Base-by-base conservation (phyloP, 225 moss, liverwort and hornwort species). In the Sphagnum tenellum region DNA sequence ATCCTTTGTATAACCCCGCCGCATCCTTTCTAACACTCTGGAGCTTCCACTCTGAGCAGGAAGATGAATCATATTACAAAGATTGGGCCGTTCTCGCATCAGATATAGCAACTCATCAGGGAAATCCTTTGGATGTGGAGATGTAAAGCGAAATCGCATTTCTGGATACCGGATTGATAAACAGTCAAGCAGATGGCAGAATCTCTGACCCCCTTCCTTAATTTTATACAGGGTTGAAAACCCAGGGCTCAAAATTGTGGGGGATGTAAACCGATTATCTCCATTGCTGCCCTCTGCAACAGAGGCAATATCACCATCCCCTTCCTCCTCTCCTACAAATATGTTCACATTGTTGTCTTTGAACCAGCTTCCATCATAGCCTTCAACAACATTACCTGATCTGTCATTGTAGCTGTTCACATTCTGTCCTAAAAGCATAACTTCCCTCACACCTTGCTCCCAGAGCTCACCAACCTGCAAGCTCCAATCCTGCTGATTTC, bases 41-140 rank as follows among this genome's bases (percentile, higher is more conserved):
- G 96, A 86, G 69, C 96, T 96, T 3, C 96, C 96, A 72, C 96
- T 96, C 65, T 96, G 96, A 4, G 96, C 96, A 44, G 96, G 96
- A 44, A 96, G 81, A 69, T 96, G 96, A 52, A 96, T 84, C 77
- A 88, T 83, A 70, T 92, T 96, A 56, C 96, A 96, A 52, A 96
- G 70, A 63, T 96, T 96, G 3, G 86, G 72, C 57, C 96, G 88
- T 46, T 92, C 88, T 60, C 84, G 82, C 84, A 96, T 96, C 60
- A 96, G 55, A 57, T 86, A 89, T 29, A 96, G 90, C 44, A 96
- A 57, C 72, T 92, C 96, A 60, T 92, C 89, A 6, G 92, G 92
- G 59, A 96, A 96, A 55, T 96, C 92, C 74, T 96, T 96, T 4
- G 96, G 96, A 57, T 96, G 96, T 46, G 96, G 96, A 50, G 92